Base-by-base conservation (phyloP, 495 filamentous ascomycete species). In the Penicillium soppii region DNA sequence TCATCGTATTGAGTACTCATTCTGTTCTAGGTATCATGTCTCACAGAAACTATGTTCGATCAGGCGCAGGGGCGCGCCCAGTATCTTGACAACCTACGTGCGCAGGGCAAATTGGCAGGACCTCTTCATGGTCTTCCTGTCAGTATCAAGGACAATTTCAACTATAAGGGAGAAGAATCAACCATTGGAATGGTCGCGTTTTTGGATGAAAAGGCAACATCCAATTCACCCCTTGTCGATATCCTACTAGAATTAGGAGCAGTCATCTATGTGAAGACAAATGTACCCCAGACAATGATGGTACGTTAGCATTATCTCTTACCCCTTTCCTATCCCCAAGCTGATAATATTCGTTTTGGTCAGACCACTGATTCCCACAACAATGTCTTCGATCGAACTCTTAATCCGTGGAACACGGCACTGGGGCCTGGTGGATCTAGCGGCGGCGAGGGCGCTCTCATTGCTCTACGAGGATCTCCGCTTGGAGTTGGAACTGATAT, bases 51-150 rank as follows among this genome's bases (percentile, higher is more conserved):
- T 1, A 70, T 86, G 22, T 79, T 82, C 5, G 59, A 59, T 7
- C 55, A 70, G 20, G 74, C 72, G 9, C 52, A 66, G 12, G 50
- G 52, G 13, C 58, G 65, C 25, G 74, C 74, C 4, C 45, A 53
- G 32, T 46, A 70, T 40, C 47, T 74, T 4, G 75, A 79, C 47
- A 52, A 68, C 37, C 47, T 73, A 1, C 46, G 40, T 17, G 58
- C 62, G 4, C 52, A 62, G 12, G 60, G 65, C 0, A 73, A 71
- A 35, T 57, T 73, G 10, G 64, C 80, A 10, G 84, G 84, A 0
- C 82, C 82, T 0, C 68, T 88, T 0, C 84, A 88, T 48, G 84
- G 84, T 19, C 59, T 88, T 8, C 84, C 84, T 0, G 76, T 86
- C 26, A 80, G 75, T 46, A 72, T 85, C 36, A 88, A 87, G 63